Evolutionary conservation across 352 stramenopile species (phyloP), one percentile per base, ranked within the genome.

Genomic region (Pythium rhizo-oryzae): DNA sequence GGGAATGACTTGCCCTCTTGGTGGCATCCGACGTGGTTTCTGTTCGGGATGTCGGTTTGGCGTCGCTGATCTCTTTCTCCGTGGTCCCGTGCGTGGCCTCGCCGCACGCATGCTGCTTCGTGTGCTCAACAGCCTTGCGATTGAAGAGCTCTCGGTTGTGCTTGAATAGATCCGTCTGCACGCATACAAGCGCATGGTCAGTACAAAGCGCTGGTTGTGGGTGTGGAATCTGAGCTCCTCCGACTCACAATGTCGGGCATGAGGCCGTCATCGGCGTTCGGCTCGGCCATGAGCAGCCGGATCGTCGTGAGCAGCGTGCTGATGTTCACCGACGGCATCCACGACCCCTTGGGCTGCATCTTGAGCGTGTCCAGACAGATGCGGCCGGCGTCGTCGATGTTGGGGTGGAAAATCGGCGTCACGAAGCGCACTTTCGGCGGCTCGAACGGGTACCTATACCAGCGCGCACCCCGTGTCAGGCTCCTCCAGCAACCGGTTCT

Each of bases 341-440:
- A 97, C 24, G 89, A 97, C 12, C 91, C 91, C 78, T 94, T 93
- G 19, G 91, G 91, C 62, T 93, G 88, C 89, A 94, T 96, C 76
- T 97, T 97, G 57, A 97, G 84, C 15, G 89, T 96, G 69, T 97
- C 90, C 7, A 97, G 81, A 60, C 90, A 97, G 52, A 97, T 97
- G 30, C 91, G 83, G 6, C 91, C 91, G 3, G 75, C 85, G 57
- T 94, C 87, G 49, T 95, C 87, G 54, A 95, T 95, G 65, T 95
- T 95, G 16, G 87, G 87, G 47, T 95, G 87, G 70, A 88, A 95
- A 65, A 95, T 95, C 7, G 83, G 87, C 59, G 87, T 95, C 19
- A 78, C 51, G 50, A 95, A 95, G 51, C 76, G 70, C 24, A 95
- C 85, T 66, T 93, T 92, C 3, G 87, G 87, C 9, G 87, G 87